phyloP scores from a whole-genome alignment of 2,329 filamentous ascomycete genomes.

The Calonectria pauciramosa region DNA sequence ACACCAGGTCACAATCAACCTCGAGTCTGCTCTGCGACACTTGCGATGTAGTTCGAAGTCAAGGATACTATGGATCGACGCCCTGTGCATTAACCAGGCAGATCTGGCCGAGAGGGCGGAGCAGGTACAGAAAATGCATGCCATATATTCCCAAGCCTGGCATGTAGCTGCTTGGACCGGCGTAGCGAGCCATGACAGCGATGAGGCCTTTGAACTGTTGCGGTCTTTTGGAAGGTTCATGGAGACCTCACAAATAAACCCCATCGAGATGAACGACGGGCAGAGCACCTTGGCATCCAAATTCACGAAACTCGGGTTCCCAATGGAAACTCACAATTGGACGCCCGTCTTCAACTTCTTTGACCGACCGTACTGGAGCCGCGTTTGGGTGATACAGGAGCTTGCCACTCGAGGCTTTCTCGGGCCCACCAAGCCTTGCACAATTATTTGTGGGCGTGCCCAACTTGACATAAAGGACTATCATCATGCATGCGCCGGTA shows the following conservation, averaged over 20 bases:
- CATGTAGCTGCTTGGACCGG: not conserved
- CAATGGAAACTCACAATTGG: not conserved
- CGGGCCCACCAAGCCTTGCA: not conserved
- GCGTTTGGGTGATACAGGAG: not conserved
- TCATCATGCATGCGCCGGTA: not conserved
- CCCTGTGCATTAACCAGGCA: not conserved
- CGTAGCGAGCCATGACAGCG: not conserved
- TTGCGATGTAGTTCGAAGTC: not conserved
- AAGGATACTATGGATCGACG: not conserved
- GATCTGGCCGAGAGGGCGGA: not conserved
- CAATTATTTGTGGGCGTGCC: not conserved
- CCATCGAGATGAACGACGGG: not conserved
- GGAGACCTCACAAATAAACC: too few relatives aligned
- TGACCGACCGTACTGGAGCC: not conserved
- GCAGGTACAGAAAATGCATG: not conserved
- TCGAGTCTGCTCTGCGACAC: not conserved
- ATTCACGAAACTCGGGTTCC: not conserved
- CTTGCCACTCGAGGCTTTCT: not conserved
- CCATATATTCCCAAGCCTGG: not conserved
- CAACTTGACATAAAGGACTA: not conserved
- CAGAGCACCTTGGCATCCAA: not conserved
- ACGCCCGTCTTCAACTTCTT: not conserved
- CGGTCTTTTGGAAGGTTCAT: not conserved
- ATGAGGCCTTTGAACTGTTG: not conserved
- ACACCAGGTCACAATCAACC: not conserved